Base-by-base conservation (phyloP, 495 filamentous ascomycete genomes). In the Cercophora scortea region DNA sequence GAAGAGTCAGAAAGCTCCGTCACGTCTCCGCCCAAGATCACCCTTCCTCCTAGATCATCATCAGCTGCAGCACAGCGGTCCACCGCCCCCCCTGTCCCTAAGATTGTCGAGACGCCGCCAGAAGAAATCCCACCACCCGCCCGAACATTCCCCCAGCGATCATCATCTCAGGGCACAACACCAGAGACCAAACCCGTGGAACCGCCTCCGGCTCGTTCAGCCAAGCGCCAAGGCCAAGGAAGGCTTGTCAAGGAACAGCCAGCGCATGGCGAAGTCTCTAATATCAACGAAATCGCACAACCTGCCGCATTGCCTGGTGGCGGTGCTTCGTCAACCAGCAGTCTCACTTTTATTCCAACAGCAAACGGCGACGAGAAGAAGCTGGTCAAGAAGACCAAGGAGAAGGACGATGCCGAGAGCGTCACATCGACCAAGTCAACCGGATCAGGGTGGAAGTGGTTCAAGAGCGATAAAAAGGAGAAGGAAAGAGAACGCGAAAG, bases 331-430 rank as follows among this genome's bases (percentile, higher is more conserved):
- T 79, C 85, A 15, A 95, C 87, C 1, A 88, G 90, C 62, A 84
- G 75, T 50, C 74, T 94, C 12, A 90, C 89, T 1, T 89, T 91
- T 61, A 90, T 94, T 45, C 90, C 90, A 3, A 94, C 86, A 1
- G 71, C 89, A 47, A 55, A 59, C 25, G 61, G 75, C 2, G 82
- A 88, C 51, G 25, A 25, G 25, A 85, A 88, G 46, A 89, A 85
- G 54, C 82, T 79, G 47, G 75, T 78, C 10, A 87, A 70, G 60
- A 80, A 84, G 62, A 78, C 82, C 72, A 86, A 69, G 75, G 84
- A 59, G 12, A 70, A 73, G 32, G 67, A 68, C 11, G 74, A 75
- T 33, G 70, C 73, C 32, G 72, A 72, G 7, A 65, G 67, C 43
- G 59, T 67, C 4, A 45, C 53, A 11, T 67, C 72, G 5, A 75